Conservation (phyloP, 441 rosid species). For the Kokia cookei region DNA sequence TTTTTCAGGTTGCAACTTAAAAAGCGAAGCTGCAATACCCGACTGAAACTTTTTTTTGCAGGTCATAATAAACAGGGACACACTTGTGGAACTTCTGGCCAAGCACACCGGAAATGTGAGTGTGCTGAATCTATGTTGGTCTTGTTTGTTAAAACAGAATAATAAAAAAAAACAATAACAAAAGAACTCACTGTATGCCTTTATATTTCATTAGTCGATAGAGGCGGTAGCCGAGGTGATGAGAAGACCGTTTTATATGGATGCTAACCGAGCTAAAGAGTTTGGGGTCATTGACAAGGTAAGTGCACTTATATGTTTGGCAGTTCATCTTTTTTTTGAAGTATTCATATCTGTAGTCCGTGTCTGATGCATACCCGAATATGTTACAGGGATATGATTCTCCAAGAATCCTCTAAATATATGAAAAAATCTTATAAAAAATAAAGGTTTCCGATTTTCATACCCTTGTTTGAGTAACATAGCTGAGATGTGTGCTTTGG, state of each 20-base stretch:
- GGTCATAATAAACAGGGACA: constrained; percentile 65
- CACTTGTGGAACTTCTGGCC: constrained; percentile 68
- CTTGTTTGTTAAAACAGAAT: not conserved
- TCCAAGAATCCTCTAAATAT: not conserved
- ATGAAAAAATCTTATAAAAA: not conserved
- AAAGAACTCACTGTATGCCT: constrained; percentile 7
- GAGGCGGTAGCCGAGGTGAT: constrained; percentile 61
- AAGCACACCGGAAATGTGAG: constrained; percentile 88
- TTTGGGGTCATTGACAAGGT: constrained; percentile 89
- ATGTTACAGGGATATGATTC: not conserved
- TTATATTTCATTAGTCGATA: constrained; percentile 37
- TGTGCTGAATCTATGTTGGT: constrained; percentile 4
- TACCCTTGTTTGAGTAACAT: not conserved
- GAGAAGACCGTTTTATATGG: constrained; percentile 71
- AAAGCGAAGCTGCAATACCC: not conserved
- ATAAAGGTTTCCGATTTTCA: not conserved
- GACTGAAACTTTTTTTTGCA: constrained; percentile 19
- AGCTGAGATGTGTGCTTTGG: not conserved
- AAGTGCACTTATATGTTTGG: constrained; percentile 5
- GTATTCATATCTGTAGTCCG: not conserved
- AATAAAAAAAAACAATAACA: not conserved
- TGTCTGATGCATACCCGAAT: not conserved
- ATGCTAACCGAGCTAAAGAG: constrained; percentile 60
- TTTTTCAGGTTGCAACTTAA: not conserved
- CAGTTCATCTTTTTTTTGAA: not conserved